Conservation (phyloP, 75 land plant genomes). For the Pinus tabuliformis region DNA sequence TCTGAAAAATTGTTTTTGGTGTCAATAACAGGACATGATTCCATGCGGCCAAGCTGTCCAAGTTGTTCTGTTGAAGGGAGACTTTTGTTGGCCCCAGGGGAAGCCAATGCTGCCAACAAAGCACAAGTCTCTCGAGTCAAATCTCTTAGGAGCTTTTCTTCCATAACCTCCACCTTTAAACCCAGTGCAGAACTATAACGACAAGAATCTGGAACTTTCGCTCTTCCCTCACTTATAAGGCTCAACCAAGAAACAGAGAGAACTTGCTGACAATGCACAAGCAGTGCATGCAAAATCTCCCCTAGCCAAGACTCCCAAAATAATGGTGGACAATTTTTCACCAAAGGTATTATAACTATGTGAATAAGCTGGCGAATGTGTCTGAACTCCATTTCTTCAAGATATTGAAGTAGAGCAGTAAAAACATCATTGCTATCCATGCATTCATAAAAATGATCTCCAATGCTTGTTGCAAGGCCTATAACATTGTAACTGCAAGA, state of each 20-base stretch:
- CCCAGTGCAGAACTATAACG: too few relatives aligned
- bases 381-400: conserved; percentile 86
- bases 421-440: conserved; percentile 42
- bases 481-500: conserved; percentile 79
- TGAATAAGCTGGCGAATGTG: conserved; percentile 89
- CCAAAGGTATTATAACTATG: conserved; percentile 69
- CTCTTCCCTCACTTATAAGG: too few relatives aligned
- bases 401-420: conserved; percentile 71
- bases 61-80: too few relatives aligned
- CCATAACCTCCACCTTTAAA: too few relatives aligned
- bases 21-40: conserved; percentile 13
- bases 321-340: conserved; percentile 64
- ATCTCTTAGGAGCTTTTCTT: too few relatives aligned
- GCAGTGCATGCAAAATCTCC: too few relatives aligned
- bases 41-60: too few relatives aligned
- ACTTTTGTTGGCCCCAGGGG: background rate
- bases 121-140: too few relatives aligned
- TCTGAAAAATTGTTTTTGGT: conserved; percentile 44
- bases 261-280: too few relatives aligned
- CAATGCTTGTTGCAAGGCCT: conserved; percentile 77
- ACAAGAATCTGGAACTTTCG: too few relatives aligned
- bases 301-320: conserved; percentile 57
- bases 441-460: conserved; percentile 62
- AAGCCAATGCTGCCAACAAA: too few relatives aligned
- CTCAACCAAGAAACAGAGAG: too few relatives aligned